Conservation (phyloP, 306 rosid species). For the Castanospermum australe region DNA sequence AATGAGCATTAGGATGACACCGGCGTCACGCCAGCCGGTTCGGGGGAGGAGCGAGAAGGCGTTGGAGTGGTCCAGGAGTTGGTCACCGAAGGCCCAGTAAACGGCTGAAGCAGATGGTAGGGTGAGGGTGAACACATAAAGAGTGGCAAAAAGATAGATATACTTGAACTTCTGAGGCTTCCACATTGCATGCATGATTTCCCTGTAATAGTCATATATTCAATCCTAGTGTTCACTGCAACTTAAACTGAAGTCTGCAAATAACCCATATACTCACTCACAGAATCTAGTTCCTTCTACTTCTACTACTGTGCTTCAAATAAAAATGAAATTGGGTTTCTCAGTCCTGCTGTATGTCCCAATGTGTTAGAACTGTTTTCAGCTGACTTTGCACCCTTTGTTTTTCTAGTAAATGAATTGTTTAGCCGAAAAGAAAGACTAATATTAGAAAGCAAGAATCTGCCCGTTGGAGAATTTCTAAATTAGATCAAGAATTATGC, state of each 20-base stretch:
- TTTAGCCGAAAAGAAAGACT: background rate
- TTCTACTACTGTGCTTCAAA: background rate
- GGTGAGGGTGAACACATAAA: conserved; percentile 78
- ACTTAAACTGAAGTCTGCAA: background rate
- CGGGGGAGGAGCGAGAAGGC: conserved; percentile 79
- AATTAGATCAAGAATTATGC: background rate
- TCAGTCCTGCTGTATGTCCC: background rate
- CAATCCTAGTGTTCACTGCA: background rate
- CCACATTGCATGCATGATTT: conserved; percentile 97
- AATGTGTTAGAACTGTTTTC: background rate
- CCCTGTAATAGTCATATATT: conserved; percentile 39
- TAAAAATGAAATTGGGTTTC: background rate
- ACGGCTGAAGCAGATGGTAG: conserved; percentile 78
- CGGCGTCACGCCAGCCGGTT: conserved; percentile 70
- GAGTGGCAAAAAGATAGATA: conserved; percentile 67
- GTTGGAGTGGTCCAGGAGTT: conserved; percentile 76
- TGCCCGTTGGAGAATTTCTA: background rate
- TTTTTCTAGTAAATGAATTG: background rate
- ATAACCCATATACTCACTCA: background rate
- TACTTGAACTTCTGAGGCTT: conserved; percentile 83
- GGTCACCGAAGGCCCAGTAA: conserved; percentile 89
- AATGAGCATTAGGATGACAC: conserved; percentile 74
- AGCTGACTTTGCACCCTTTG: background rate
- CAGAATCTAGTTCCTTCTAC: background rate
- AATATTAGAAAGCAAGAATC: background rate